Evolutionary conservation across 2,329 filamentous ascomycete species (phyloP).

Genomic region (Cladosporium sp.): DNA sequence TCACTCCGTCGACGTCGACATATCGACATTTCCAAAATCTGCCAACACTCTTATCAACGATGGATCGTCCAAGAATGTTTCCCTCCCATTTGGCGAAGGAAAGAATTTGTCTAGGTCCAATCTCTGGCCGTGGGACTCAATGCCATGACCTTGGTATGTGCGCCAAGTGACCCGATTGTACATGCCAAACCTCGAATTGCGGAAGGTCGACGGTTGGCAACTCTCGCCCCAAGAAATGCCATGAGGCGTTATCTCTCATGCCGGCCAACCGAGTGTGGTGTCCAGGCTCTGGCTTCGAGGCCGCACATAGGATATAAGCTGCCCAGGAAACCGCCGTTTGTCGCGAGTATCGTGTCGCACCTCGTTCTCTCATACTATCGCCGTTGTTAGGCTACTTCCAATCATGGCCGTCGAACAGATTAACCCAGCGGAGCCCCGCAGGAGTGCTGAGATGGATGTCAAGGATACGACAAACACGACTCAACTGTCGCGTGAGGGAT

Average conservation of each 20-base stretch:
- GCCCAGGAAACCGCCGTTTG: neutral
- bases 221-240: constrained; percentile 6
- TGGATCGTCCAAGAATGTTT: neutral
- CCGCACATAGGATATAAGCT: constrained; percentile 3
- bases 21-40: neutral
- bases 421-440: constrained; percentile 1
- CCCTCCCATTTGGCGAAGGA: neutral
- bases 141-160: constrained; percentile 17
- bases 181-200: constrained; percentile 17
- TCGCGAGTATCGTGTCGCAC: neutral
- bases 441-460: neutral
- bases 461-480: constrained; percentile 8
- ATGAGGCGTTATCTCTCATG: constrained; percentile 13
- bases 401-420: constrained; percentile 18
- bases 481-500: constrained; percentile 7
- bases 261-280: neutral
- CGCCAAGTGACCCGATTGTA: constrained; percentile 12
- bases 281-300: neutral
- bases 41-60: neutral
- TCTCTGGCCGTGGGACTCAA: neutral
- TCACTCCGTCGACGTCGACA: neutral
- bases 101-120: neutral
- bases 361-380: neutral
- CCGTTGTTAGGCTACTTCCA: too few relatives aligned
- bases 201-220: constrained; percentile 4